Base-by-base conservation (phyloP, 768 basidiomycete genomes). In the Amanita rimosa region DNA sequence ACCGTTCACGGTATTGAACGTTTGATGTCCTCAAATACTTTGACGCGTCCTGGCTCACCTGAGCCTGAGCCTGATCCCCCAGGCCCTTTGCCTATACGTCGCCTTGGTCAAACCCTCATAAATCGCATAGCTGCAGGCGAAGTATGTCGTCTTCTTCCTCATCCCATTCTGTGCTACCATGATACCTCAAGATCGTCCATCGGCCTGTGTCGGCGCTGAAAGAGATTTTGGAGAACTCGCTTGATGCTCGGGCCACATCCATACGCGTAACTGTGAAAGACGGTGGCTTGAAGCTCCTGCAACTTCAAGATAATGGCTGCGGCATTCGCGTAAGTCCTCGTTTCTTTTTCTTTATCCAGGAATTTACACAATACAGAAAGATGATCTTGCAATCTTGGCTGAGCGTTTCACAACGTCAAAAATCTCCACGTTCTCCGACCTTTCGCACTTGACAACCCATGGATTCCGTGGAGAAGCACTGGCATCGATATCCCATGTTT, bases 391-490 rank as follows among this genome's bases (percentile, higher is more conserved):
- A 1, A 83, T 99, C 17, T 73, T 99, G 4, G 94, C 95, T 35
- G 87, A 94, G 62, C 74, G 96, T 5, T 97, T 95, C 60, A 95
- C 95, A 11, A 99, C 96, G 0, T 95, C 92, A 3, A 99, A 98
- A 59, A 66, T 99, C 4, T 76, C 80, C 1, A 77, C 78, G 0
- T 99, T 91, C 58, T 82, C 86, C 3, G 96, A 99, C 59, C 63
- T 99, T 47, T 79, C 81, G 29, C 72, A 70, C n/a, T 72, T 99
- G 31, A 73, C 76, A 2, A 98, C 95, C 0, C 98, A 97, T 62
- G 96, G 96, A 0, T 99, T 99, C 64, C 78, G 96, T 45, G 95
- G 96, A 24, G 96, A 99, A 67, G 96, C 96, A 0, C 67, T 99
- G 42, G 96, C 95, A 2, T 94, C 91, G 10, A 90, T 99, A 51